Evolutionary conservation across 164 flowering plant species (phyloP).

Genomic region (Dillenia suffruticosa): DNA sequence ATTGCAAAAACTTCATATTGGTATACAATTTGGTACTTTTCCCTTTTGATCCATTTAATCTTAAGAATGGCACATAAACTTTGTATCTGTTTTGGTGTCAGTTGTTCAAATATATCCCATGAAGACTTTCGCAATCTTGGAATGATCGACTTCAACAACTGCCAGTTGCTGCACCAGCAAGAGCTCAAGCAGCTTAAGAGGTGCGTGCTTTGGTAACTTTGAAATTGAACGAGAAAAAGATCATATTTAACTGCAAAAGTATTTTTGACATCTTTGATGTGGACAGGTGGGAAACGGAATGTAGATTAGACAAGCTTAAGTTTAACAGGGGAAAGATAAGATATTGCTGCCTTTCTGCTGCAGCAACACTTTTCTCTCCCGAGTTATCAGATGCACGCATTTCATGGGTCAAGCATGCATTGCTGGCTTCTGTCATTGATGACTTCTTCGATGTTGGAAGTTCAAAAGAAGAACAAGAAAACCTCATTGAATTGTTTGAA

Average conservation of each 20-base stretch:
- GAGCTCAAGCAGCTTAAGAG: slow-evolving; percentile 24
- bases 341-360: slow-evolving; percentile 16
- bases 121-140: slow-evolving; percentile 20
- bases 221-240: too few relatives aligned
- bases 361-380: slow-evolving; percentile 27
- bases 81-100: neutral
- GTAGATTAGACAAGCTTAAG: slow-evolving; percentile 1
- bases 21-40: slow-evolving; percentile 10
- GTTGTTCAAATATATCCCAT: slow-evolving; percentile 14
- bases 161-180: slow-evolving; percentile 18
- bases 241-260: too few relatives aligned
- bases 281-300: slow-evolving; percentile 1
- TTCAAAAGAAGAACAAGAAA: slow-evolving; percentile 28
- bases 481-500: slow-evolving; percentile 27
- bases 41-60: neutral
- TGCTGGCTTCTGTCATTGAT: slow-evolving; percentile 30
- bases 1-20: slow-evolving; percentile 24
- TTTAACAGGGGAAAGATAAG: neutral
- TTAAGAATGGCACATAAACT: too few relatives aligned
- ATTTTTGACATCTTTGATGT: too few relatives aligned
- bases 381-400: slow-evolving; percentile 28
- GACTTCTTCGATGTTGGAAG: slow-evolving; percentile 39
- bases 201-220: slow-evolving; percentile 1
- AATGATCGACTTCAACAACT: slow-evolving; percentile 23
- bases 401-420: slow-evolving; percentile 29